Evolutionary conservation across 176 grass and related monocot species (phyloP), one percentile per base, ranked within the genome.

Genomic region (Hyparrhenia diplandra): DNA sequence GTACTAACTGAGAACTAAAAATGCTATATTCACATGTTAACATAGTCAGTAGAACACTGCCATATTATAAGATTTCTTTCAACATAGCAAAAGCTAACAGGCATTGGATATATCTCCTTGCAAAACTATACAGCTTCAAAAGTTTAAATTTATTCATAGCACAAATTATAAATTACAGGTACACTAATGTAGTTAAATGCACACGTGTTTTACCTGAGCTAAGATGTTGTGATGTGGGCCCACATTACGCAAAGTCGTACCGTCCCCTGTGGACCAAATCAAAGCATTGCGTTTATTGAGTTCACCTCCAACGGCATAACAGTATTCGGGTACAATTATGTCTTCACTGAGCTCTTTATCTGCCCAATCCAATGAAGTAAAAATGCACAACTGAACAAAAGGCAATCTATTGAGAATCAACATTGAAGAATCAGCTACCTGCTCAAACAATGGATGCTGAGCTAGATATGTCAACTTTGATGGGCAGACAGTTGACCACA

Each of bases 381-480:
- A 89, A 85, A 85, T 76, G 34, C 57, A 73, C 42, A 90, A 43
- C 74, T 60, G n/a, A 69, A 71, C 20, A 69, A 78, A 85, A 85
- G 21, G 47, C 16, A 66, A 81, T 28, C 30, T 80, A 81, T 49
- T 65, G 64, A 66, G 62, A 67, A 80, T 67, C 63, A 81, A 82
- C 41, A 72, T 40, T 64, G 58, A 64, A 13, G 66, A 76, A 74
- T 59, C 12, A 9, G 28, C 13, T 77, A 98, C 96, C 90, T 95
- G 90, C 73, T 98, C 90, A 84, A 98, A 91, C 80, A 95, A 91
- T 61, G 92, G 96, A 91, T 95, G 92, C 84, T 98, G 92, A 73
- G 92, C 92, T 86, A 98, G 86, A 91, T 98, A 95, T 75, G 92
- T 89, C 74, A 94, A 79, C 30, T 83, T 91, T 41, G 87, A 81